A percentile compares a stretch with the other conserved stretches of the same genome.
Conservation (phyloP, 768 basidiomycete genomes). For the Agrocybe praecox region DNA sequence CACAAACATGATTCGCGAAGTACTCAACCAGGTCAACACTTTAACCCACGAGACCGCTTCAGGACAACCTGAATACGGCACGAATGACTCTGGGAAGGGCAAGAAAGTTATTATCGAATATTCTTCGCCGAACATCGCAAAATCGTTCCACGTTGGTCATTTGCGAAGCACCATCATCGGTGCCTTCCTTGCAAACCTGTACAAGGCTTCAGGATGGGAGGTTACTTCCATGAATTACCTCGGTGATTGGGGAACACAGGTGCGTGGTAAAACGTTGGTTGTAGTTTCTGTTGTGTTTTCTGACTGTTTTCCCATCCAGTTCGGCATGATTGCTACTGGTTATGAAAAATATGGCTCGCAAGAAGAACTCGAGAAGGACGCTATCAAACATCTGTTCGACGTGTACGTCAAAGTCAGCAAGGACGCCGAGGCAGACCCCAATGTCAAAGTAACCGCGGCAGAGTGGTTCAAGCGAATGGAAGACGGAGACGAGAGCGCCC, state of each 20-base stretch:
- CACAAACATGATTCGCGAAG: slow-evolving; percentile 59
- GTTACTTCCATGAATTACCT: slow-evolving; percentile 93
- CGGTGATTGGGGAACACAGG: slow-evolving; percentile 99
- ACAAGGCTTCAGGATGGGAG: slow-evolving; percentile 92
- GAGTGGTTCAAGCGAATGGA: slow-evolving; percentile 95
- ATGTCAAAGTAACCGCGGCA: slow-evolving; percentile 76
- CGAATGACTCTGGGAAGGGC: slow-evolving; percentile 73
- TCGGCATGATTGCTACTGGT: slow-evolving; percentile 87
- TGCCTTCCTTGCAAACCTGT: slow-evolving; percentile 89
- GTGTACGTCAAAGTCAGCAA: slow-evolving; percentile 95
- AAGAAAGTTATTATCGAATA: slow-evolving; percentile 90
- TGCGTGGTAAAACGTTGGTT: too few relatives aligned
- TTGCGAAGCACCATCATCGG: slow-evolving; percentile 98
- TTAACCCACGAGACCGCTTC: slow-evolving; percentile 66
- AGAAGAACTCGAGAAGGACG: slow-evolving; percentile 80
- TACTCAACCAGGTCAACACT: slow-evolving; percentile 75
- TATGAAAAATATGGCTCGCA: slow-evolving; percentile 91
- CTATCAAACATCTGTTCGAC: slow-evolving; percentile 93
- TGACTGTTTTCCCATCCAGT: slow-evolving; percentile 37
- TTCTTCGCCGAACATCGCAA: slow-evolving; percentile 97
- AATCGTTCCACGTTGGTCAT: slow-evolving; percentile 98
- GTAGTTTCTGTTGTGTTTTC: too few relatives aligned
- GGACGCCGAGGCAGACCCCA: slow-evolving; percentile 73
- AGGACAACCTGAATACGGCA: slow-evolving; percentile 76
- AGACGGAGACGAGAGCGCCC: slow-evolving; percentile 82